These are phyloP conservation scores for Trichomonas tenax DNA, from an alignment of 208 protist genomes.

Conservation along the genomic window DNA sequence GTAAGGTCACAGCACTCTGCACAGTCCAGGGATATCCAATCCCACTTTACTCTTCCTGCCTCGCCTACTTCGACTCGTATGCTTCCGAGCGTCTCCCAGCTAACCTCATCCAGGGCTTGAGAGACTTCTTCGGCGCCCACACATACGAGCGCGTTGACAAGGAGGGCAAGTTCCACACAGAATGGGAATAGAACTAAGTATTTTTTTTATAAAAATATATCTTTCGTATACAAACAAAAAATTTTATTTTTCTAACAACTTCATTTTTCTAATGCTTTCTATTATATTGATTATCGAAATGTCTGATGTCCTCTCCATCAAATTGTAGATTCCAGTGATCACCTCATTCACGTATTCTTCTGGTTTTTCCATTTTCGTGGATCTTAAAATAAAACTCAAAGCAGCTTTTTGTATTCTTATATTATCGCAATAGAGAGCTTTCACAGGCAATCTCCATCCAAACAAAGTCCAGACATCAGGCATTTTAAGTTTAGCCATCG, in stretches of 20 bases:
- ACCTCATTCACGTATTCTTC: background rate
- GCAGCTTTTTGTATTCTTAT: background rate
- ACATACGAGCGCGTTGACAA: conserved; percentile 59
- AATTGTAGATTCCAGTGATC: no score
- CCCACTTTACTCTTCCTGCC: conserved; percentile 52
- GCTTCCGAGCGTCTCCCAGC: conserved; percentile 47
- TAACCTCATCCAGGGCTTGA: conserved; percentile 61
- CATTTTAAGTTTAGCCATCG: background rate
- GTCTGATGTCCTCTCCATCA: no score
- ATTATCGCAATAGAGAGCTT: background rate
- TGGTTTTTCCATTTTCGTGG: background rate
- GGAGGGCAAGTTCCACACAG: background rate
- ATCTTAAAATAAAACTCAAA: background rate
- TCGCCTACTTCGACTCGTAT: conserved; percentile 61
- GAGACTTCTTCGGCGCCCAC: conserved; percentile 74
- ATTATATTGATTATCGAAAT: no score
- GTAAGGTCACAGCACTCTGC: conserved; percentile 40
- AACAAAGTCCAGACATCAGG: background rate
- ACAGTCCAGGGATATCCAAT: conserved; percentile 50
- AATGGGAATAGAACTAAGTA: background rate
- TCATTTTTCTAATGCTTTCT: no score
- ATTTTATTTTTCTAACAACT: no score
- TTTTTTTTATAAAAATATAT: background rate
- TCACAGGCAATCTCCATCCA: background rate
- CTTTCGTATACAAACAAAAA: no score